Evolutionary conservation across 305 asterid species (phyloP), one percentile per base, ranked within the genome.

Genomic region (Ilex paraguariensis): DNA sequence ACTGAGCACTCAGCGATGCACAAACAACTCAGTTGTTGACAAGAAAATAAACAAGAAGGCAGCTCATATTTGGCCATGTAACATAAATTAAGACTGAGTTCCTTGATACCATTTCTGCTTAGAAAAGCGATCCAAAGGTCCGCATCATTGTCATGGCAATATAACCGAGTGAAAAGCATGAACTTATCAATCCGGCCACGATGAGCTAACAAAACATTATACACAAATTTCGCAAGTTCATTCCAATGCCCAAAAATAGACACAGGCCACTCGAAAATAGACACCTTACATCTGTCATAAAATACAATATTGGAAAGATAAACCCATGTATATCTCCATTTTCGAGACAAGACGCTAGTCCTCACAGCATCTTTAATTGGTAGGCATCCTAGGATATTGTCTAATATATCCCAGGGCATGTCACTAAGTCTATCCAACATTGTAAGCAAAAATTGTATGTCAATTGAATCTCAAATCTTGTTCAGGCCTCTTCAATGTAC

Each of bases 351-450:
- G 11, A 83, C 72, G 74, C 87, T 81, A 2, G 81, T 79, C 66
- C 90, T 77, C 31, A 79, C 84, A 5, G 69, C 78, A 56, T 83
- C 87, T 28, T 82, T 73, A 13, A 79, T 65, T 16, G 87, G 86
- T 71, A 86, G 67, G 64, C 81, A 67, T 45, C 80, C 79, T 42
- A 86, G 69, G 21, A 83, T 81, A 73, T 61, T 42, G 11, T 81
- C 83, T 5, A 77, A 75, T 48, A 83, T 72, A 79, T 57, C 69
- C 33, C 28, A 21, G 28, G 28, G 28, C 28, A 21, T 1, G 28
- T 21, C 28, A 21, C 28, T 21, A 21, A 21, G 36, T 5, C 63
- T 49, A 69, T 76, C 83, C 53, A 21, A 21, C 28, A 21, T 21
- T 21, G 28, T 21, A 21, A 21, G 28, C 28, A 21, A 21, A 21